Conservation (phyloP, 1,284 basidiomycete genomes). For the Malassezia caprae region DNA sequence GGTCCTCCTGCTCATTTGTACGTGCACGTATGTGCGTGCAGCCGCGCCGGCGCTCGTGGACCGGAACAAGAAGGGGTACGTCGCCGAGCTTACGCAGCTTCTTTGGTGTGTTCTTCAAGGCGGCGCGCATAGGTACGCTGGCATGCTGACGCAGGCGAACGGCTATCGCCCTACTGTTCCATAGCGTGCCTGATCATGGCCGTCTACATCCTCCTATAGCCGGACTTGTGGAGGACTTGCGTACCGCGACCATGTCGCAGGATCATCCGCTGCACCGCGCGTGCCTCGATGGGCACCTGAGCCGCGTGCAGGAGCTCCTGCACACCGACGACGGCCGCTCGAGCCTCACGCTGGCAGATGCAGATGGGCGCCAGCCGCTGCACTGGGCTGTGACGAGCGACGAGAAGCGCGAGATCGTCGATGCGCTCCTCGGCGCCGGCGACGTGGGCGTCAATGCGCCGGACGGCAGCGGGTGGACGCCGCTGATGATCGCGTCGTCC, state of each 20-base stretch:
- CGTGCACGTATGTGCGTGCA: conserved; percentile 87
- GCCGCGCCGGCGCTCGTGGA: conserved; percentile 81
- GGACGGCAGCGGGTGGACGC: conserved; percentile 21
- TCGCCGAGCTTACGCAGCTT: conserved; percentile 20
- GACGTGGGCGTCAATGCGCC: conserved; percentile 5
- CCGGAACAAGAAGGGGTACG: conserved; percentile 77
- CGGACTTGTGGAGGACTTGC: conserved; percentile 5
- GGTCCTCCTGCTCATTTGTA: conserved; percentile 85
- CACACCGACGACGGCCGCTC: not conserved
- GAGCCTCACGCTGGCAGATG: conserved; percentile 13
- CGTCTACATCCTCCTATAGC: conserved; percentile 21
- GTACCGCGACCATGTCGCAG: conserved; percentile 7
- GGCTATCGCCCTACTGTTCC: conserved; percentile 44
- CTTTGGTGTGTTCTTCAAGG: conserved; percentile 44
- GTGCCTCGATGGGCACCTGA: conserved; percentile 13
- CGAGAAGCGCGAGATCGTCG: conserved; percentile 8
- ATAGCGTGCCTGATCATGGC: conserved; percentile 46
- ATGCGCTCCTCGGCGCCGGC: conserved; percentile 10
- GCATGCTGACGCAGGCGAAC: conserved; percentile 28
- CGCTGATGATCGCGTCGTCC: conserved; percentile 26
- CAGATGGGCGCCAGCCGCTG: conserved; percentile 23
- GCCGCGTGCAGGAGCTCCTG: conserved; percentile 4
- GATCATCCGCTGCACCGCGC: conserved; percentile 11
- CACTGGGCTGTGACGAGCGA: conserved; percentile 22
- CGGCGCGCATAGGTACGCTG: conserved; percentile 40